Evolutionary conservation across 306 rosid species (phyloP).

Genomic region (Cicer pinnatifidum): DNA sequence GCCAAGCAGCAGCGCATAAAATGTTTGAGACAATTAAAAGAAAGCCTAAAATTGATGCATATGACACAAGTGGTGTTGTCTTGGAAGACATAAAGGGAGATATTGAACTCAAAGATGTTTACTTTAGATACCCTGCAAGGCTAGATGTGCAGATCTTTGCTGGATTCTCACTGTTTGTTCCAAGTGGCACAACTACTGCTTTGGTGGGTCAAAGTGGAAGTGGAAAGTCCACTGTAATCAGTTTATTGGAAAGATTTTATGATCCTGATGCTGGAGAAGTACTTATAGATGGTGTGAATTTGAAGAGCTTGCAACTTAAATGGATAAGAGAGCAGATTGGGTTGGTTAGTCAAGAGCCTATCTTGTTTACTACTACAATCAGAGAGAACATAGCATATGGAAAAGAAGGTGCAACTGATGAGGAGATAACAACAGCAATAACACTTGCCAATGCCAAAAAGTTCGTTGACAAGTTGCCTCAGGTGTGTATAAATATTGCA

Average conservation of each 20-base stretch:
- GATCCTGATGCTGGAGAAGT: slow-evolving; percentile 87
- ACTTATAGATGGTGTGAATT: slow-evolving; percentile 73
- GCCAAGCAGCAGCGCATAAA: slow-evolving; percentile 85
- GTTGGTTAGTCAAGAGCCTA: slow-evolving; percentile 86
- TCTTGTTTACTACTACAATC: slow-evolving; percentile 67
- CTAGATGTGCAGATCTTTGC: slow-evolving; percentile 75
- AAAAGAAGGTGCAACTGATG: slow-evolving; percentile 75
- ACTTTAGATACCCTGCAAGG: slow-evolving; percentile 83
- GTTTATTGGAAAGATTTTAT: slow-evolving; percentile 81
- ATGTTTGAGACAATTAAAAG: slow-evolving; percentile 83
- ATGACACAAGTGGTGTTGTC: slow-evolving; percentile 62
- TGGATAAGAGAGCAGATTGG: slow-evolving; percentile 84
- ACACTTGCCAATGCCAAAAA: slow-evolving; percentile 87
- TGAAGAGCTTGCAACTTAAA: slow-evolving; percentile 63
- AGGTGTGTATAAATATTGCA: slow-evolving; percentile 45
- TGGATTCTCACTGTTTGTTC: slow-evolving; percentile 73
- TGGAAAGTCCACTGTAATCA: slow-evolving; percentile 84
- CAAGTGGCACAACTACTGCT: slow-evolving; percentile 74
- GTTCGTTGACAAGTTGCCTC: slow-evolving; percentile 79
- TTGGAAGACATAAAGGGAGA: slow-evolving; percentile 72
- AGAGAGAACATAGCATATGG: slow-evolving; percentile 82
- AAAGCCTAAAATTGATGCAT: slow-evolving; percentile 71
- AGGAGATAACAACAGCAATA: slow-evolving; percentile 64
- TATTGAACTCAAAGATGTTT: slow-evolving; percentile 76
- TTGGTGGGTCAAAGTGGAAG: slow-evolving; percentile 97